phyloP scores from a whole-genome alignment of 768 basidiomycete species.

The Pilatotrama ljubarskyi region DNA sequence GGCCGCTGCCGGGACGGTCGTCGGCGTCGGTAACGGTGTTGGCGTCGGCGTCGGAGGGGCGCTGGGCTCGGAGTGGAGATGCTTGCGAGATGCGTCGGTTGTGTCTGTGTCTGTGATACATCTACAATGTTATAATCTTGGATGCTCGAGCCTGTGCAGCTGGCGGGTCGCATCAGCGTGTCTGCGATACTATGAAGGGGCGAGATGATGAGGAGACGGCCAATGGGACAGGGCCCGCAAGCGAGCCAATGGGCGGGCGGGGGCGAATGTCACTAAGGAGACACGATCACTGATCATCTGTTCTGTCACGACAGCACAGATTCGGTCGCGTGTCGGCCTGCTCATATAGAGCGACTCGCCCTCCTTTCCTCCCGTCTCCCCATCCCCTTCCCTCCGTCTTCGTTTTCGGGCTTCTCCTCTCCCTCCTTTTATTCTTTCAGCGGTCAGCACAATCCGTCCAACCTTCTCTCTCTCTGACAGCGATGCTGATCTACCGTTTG shows the following conservation, averaged over 20 bases:
- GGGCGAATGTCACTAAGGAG: constrained; percentile 12
- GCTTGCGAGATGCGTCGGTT: neutral
- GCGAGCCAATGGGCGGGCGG: neutral
- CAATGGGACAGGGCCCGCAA: neutral
- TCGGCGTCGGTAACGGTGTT: neutral
- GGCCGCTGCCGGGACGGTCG: neutral
- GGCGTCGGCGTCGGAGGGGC: neutral
- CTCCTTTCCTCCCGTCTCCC: constrained; percentile 33
- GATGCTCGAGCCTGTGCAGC: constrained; percentile 9
- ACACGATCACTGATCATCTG: constrained; percentile 30
- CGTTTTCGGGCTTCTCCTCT: constrained; percentile 37
- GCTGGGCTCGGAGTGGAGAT: neutral
- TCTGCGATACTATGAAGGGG: neutral
- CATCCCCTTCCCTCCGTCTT: constrained; percentile 44
- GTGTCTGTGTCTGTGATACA: neutral
- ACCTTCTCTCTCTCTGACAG: neutral
- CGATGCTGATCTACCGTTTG: neutral
- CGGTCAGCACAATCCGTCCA: constrained; percentile 39
- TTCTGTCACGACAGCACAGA: constrained; percentile 38
- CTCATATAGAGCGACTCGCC: constrained; percentile 37
- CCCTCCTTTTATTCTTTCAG: constrained; percentile 31
- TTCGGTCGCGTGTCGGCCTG: constrained; percentile 18
- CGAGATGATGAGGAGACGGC: neutral
- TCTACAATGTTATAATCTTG: constrained; percentile 18
- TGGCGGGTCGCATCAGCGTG: constrained; percentile 10